Percentiles rank a stretch among this genome's conserved stretches.
Evolutionary conservation across 345 rosid genomes (phyloP).

Genomic region (Rhodamnia rubescens): DNA sequence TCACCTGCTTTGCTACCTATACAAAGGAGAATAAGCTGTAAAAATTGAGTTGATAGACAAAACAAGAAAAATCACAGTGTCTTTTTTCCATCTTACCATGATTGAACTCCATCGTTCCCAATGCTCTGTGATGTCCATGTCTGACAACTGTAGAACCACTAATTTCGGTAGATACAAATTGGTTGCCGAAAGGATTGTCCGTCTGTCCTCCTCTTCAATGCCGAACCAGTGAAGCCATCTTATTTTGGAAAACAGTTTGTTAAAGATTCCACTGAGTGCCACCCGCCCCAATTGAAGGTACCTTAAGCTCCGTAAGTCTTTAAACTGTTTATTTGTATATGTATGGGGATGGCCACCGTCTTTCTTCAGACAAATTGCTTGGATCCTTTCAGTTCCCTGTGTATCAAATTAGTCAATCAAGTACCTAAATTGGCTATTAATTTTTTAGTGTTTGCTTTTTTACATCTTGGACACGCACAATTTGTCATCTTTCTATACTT

Average conservation of each 20-base stretch:
- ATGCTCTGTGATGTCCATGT: rapidly evolving
- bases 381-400: neutral
- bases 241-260: neutral
- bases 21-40: too few species aligned
- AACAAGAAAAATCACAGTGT: neutral
- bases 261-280: neutral
- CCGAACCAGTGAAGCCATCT: neutral
- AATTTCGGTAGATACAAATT: neutral
- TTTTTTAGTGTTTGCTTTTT: too few species aligned
- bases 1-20: too few species aligned
- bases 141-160: rapidly evolving
- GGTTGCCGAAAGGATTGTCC: neutral
- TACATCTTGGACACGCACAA: neutral
- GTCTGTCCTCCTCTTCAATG: neutral
- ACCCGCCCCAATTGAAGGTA: neutral
- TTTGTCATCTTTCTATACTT: neutral
- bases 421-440: too few species aligned
- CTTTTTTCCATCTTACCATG: neutral
- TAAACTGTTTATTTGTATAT: neutral
- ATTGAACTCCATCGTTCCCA: neutral
- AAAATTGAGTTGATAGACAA: rapidly evolving
- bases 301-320: neutral
- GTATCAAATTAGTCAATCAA: neutral
- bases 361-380: neutral
- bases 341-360: neutral